A percentile compares a stretch with the other conserved stretches of the same genome.
Evolutionary conservation across 495 filamentous ascomycete genomes (phyloP).

Genomic region (Aspergillus hancockii): DNA sequence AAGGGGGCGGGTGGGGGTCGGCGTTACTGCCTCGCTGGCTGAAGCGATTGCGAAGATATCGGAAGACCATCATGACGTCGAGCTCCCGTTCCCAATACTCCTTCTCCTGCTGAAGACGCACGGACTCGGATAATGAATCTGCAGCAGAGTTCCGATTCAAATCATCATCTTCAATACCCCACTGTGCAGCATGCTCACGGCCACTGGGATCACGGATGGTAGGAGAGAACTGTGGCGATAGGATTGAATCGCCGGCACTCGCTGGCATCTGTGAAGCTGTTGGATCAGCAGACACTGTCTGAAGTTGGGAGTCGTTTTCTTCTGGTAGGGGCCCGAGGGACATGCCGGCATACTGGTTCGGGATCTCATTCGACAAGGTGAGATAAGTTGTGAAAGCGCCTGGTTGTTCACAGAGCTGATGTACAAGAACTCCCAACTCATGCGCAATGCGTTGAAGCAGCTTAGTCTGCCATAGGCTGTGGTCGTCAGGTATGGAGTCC

Average conservation of each 20-base stretch:
- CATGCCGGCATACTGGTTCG: constrained; percentile 56
- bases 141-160: constrained; percentile 17
- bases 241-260: constrained; percentile 30
- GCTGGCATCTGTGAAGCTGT: constrained; percentile 25
- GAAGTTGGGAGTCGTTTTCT: constrained; percentile 19
- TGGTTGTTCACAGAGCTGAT: constrained; percentile 77
- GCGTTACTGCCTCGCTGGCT: constrained; percentile 41
- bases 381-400: constrained; percentile 81
- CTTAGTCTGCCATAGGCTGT: constrained; percentile 69
- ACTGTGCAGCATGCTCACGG: constrained; percentile 57
- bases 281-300: constrained; percentile 17
- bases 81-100: constrained; percentile 90
- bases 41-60: constrained; percentile 78
- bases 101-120: constrained; percentile 44
- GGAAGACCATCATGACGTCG: constrained; percentile 85
- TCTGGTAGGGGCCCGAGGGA: constrained; percentile 38
- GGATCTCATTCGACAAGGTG: constrained; percentile 40
- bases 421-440: constrained; percentile 80
- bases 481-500: constrained; percentile 39
- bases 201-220: constrained; percentile 40
- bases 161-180: constrained; percentile 69
- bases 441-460: constrained; percentile 81
- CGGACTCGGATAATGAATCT: constrained; percentile 36
- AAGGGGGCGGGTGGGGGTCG: constrained; percentile 37
- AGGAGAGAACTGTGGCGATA: constrained; percentile 46